Evolutionary conservation across 352 stramenopile species (phyloP).

Genomic region (Phytopythium cucurbitacearum): DNA sequence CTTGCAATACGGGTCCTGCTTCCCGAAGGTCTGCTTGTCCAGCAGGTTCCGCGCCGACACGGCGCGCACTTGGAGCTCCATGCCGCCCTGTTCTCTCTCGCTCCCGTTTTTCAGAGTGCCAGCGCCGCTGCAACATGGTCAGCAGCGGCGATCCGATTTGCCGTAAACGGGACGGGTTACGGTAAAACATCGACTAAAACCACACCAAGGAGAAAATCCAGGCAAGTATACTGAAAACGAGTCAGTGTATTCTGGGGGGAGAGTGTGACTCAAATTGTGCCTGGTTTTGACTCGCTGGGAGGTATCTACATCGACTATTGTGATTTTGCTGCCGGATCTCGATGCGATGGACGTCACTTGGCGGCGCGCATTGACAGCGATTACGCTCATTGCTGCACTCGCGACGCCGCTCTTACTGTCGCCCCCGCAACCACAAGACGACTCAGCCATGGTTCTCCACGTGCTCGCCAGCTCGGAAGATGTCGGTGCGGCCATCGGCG

Average conservation of each 20-base stretch:
- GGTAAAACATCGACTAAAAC: neutral
- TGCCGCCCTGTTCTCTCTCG: constrained; percentile 10
- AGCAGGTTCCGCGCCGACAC: constrained; percentile 77
- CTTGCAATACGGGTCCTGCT: constrained; percentile 83
- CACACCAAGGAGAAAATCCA: neutral
- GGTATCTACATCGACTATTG: too few species aligned
- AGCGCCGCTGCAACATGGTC: neutral
- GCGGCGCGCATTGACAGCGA: too few species aligned
- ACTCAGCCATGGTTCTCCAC: constrained; percentile 36
- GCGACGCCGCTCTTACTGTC: too few species aligned
- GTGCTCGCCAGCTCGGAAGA: constrained; percentile 51
- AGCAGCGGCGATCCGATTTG: too few species aligned
- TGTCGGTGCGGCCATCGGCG: constrained; percentile 55
- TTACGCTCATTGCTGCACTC: too few species aligned
- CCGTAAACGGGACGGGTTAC: neutral
- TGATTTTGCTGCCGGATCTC: too few species aligned
- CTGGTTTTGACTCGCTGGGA: too few species aligned
- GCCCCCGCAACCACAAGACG: too few species aligned
- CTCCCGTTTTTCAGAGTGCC: neutral
- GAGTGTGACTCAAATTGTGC: too few species aligned
- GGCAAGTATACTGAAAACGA: neutral
- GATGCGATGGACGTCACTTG: too few species aligned
- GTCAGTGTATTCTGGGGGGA: neutral
- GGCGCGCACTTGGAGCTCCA: constrained; percentile 77
- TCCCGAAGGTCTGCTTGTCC: constrained; percentile 84